Base-by-base conservation (phyloP, 257 asterid species). In the Leonotis leonurus region DNA sequence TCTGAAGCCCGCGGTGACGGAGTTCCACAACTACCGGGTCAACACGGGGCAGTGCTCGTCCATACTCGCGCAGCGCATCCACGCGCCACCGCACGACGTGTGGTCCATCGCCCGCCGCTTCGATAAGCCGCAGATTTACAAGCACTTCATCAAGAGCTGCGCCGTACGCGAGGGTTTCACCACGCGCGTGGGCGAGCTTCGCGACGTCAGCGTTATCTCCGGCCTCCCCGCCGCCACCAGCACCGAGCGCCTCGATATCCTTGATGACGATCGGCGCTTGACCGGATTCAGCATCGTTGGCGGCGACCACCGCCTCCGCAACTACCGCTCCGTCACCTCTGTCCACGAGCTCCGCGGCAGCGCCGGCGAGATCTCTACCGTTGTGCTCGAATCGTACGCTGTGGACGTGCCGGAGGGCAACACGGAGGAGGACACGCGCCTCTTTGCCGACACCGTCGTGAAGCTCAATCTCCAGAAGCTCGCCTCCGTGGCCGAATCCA, bases 111-210 rank as follows among this genome's bases (percentile, higher is more conserved):
- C 82, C 62, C 89, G 96, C 33, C 79, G 78, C 18, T 90, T 90
- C 87, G 95, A 88, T 74, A 80, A 62, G 67, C 96, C 95, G 1
- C 94, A 85, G 53, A 80, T 72, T 0, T 90, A 90, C 89, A 90
- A 90, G 29, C 96, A 90, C 96, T 90, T 90, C 88, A 90, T 88
- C 78, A 90, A 80, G 72, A 85, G 94, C 83, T 90, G 96, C 79
- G 44, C 55, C 69, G 93, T 80, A 1, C 33, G 73, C 13, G 83
- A 78, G 4, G 83, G 68, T 11, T 86, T 81, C 68, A 60, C 33
- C 37, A 54, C 71, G 66, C 41, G 60, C 13, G 83, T 74, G 37
- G 95, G 96, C 1, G 96, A 73, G 70, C 82, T 89, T 2, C 61
- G 98, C 56, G 78, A 87, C 68, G 91, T 88, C 52, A 79, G 29